Conservation (phyloP, 495 filamentous ascomycete genomes). For the Oidiodendron maius region DNA sequence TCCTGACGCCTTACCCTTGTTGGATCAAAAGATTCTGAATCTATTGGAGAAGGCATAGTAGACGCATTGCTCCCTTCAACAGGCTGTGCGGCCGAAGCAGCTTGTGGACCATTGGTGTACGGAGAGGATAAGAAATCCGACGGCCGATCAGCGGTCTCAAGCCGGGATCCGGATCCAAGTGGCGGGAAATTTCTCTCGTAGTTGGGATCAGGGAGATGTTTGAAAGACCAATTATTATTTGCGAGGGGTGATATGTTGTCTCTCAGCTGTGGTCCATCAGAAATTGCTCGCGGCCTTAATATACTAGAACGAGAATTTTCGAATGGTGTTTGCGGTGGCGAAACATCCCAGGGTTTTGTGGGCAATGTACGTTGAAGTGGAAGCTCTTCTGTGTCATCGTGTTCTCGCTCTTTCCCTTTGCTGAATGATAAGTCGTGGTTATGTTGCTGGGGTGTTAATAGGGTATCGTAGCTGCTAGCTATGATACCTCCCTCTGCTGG, state of each 20-base stretch:
- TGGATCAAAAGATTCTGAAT: too few species aligned
- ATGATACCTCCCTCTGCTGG: neutral
- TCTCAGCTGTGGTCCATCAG: slow-evolving; percentile 36
- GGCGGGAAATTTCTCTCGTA: too few species aligned
- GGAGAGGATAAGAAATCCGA: too few species aligned
- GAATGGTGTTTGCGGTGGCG: neutral
- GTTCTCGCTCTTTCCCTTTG: slow-evolving; percentile 34
- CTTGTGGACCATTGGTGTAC: neutral
- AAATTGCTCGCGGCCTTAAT: slow-evolving; percentile 32
- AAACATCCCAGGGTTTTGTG: neutral
- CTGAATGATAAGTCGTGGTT: slow-evolving; percentile 5
- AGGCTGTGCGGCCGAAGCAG: neutral
- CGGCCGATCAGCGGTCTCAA: too few species aligned
- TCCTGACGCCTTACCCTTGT: slow-evolving; percentile 18
- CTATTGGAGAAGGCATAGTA: too few species aligned
- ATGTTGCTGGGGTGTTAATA: neutral
- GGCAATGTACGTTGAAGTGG: neutral
- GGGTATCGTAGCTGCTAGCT: neutral
- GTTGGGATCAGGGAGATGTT: slow-evolving; percentile 13
- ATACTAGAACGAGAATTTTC: neutral
- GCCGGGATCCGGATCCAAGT: too few species aligned
- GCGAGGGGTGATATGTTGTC: slow-evolving; percentile 32
- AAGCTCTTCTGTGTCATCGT: neutral
- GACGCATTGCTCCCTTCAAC: slow-evolving; percentile 17
- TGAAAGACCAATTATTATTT: slow-evolving; percentile 43